These are phyloP conservation scores for Calonectria pauciramosa DNA, from an alignment of 2,329 filamentous ascomycete species.

Conservation along the genomic window DNA sequence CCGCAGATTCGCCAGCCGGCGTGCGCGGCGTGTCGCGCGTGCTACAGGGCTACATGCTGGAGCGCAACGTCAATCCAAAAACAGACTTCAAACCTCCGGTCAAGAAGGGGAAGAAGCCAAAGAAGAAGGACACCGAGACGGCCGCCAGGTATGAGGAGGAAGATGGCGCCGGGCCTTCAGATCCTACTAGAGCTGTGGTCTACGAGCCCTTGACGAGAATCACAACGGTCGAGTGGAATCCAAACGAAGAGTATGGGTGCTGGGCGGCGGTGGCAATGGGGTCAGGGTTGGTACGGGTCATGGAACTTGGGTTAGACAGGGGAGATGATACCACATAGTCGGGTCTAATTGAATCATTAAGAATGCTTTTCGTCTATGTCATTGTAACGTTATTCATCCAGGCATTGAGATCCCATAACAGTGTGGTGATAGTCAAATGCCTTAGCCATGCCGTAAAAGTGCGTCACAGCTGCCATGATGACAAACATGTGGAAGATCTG, in stretches of 20 bases:
- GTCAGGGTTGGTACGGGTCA: constrained; percentile 75
- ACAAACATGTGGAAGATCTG: constrained; percentile 97
- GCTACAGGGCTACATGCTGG: constrained; percentile 64
- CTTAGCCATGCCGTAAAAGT: constrained; percentile 84
- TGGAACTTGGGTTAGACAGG: constrained; percentile 72
- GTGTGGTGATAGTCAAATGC: constrained; percentile 90
- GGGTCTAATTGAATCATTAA: constrained; percentile 8
- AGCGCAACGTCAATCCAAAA: constrained; percentile 63
- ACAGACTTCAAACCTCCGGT: constrained; percentile 55
- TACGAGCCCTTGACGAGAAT: constrained; percentile 75
- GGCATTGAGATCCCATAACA: constrained; percentile 66
- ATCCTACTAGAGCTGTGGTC: constrained; percentile 62
- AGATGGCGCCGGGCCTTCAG: constrained; percentile 48
- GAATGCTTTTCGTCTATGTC: not conserved
- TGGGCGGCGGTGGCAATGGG: constrained; percentile 78
- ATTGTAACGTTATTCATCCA: constrained; percentile 30
- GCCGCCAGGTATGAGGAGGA: constrained; percentile 51
- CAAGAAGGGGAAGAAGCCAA: constrained; percentile 53
- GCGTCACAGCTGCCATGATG: constrained; percentile 82
- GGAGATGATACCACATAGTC: constrained; percentile 32
- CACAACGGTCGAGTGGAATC: constrained; percentile 76
- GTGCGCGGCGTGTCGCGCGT: constrained; percentile 65
- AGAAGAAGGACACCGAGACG: constrained; percentile 52
- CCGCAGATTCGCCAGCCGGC: constrained; percentile 44
- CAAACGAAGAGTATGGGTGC: constrained; percentile 73